Conservation (phyloP, 768 basidiomycete genomes). For the Atractiella rhizophila region DNA sequence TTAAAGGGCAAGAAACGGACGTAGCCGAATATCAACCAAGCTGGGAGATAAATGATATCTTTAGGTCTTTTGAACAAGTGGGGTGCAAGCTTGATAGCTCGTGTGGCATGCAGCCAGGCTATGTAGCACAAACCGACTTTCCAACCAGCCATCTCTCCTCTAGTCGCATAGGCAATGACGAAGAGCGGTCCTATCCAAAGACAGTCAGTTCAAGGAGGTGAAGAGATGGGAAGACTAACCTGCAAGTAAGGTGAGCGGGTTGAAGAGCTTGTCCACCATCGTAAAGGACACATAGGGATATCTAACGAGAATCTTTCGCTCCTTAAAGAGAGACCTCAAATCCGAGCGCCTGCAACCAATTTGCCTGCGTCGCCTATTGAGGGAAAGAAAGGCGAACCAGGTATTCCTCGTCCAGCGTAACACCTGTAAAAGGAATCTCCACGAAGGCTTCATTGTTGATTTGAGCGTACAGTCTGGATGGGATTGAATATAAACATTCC, state of each 20-base stretch:
- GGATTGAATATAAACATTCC: constrained; percentile 72
- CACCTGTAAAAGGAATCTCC: constrained; percentile 84
- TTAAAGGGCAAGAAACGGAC: no score
- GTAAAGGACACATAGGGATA: constrained; percentile 65
- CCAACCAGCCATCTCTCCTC: constrained; percentile 15
- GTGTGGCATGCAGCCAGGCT: constrained; percentile 24
- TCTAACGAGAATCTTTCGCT: constrained; percentile 58
- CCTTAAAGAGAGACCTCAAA: constrained; percentile 64
- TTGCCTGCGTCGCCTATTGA: no score
- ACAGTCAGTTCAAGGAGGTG: no score
- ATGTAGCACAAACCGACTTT: constrained; percentile 21
- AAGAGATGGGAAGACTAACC: constrained; percentile 56
- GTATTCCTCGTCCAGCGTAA: constrained; percentile 83
- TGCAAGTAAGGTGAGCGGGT: constrained; percentile 59
- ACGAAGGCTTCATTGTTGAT: constrained; percentile 88
- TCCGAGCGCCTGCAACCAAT: no score
- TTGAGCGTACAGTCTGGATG: constrained; percentile 36
- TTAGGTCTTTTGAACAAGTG: constrained; percentile 53
- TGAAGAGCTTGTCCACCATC: constrained; percentile 54
- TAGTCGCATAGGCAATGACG: constrained; percentile 13
- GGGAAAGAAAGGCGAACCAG: no score
- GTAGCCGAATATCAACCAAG: constrained; percentile 70
- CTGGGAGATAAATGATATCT: constrained; percentile 58
- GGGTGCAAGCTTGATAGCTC: constrained; percentile 41
- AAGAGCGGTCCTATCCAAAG: constrained; percentile 35